Evolutionary conservation across 768 basidiomycete genomes (phyloP).

Genomic region (Serendipita sp.): DNA sequence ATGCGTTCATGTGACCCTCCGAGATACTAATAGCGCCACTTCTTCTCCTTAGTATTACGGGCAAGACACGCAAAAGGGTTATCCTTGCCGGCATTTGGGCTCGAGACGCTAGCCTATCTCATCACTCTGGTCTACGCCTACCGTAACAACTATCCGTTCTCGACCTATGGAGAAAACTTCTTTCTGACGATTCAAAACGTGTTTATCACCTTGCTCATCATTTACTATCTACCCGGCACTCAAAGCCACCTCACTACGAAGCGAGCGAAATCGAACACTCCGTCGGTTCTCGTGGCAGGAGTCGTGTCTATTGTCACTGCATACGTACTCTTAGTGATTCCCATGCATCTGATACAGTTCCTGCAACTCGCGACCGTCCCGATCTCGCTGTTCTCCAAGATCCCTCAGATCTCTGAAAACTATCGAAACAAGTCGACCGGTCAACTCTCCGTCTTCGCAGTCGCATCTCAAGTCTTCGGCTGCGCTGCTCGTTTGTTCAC

Average conservation of each 20-base stretch:
- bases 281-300: conserved; percentile 22
- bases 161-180: conserved; percentile 93
- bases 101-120: conserved; percentile 82
- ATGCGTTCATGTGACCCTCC: background rate
- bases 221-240: conserved; percentile 30
- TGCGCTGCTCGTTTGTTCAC: conserved; percentile 90
- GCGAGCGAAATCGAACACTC: conserved; percentile 8
- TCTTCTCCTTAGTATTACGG: conserved; percentile 36
- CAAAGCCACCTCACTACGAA: conserved; percentile 14
- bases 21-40: background rate
- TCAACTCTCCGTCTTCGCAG: conserved; percentile 86
- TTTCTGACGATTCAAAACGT: conserved; percentile 85
- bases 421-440: conserved; percentile 62
- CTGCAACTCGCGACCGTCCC: conserved; percentile 82
- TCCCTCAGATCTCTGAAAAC: conserved; percentile 87
- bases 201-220: conserved; percentile 75
- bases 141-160: conserved; percentile 79
- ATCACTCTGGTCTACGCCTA: conserved; percentile 81
- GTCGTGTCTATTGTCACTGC: conserved; percentile 23
- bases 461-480: conserved; percentile 72
- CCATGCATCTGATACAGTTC: conserved; percentile 37
- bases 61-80: conserved; percentile 73
- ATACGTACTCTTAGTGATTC: conserved; percentile 24
- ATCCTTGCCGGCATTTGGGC: conserved; percentile 68
- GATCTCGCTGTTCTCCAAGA: conserved; percentile 77